These are phyloP conservation scores for Linnemannia elongata DNA, from an alignment of 192 early-diverging fungal species.

Conservation along the genomic window DNA sequence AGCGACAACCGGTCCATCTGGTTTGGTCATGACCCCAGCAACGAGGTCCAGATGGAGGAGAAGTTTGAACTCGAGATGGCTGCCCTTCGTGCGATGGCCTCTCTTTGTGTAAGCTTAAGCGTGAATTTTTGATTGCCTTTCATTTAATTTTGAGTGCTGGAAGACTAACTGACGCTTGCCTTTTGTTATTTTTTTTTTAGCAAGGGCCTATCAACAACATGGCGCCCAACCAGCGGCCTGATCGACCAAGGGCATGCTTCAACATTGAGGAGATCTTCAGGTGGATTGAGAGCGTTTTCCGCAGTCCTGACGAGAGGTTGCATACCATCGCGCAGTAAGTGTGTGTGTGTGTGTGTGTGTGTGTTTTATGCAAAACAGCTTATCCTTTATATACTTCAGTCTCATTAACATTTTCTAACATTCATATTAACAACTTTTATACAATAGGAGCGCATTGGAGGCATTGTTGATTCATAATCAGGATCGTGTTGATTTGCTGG, in stretches of 20 bases:
- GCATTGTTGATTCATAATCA: constrained; percentile 76
- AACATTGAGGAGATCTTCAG: constrained; percentile 66
- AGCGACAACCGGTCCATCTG: constrained; percentile 71
- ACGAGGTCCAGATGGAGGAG: constrained; percentile 84
- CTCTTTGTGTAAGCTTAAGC: constrained; percentile 72
- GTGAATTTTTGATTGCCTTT: neutral
- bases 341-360: too few species aligned
- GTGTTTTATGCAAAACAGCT: neutral
- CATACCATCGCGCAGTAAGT: constrained; percentile 69
- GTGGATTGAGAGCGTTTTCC: constrained; percentile 78
- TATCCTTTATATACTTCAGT: neutral
- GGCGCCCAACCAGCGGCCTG: constrained; percentile 15
- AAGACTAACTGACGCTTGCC: neutral
- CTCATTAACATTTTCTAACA: neutral
- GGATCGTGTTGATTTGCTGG: constrained; percentile 67
- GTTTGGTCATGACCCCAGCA: constrained; percentile 73
- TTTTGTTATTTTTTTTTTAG: constrained; percentile 30
- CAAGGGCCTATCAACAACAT: constrained; percentile 61
- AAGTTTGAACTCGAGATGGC: constrained; percentile 80
- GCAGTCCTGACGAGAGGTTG: constrained; percentile 66
- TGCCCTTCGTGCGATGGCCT: constrained; percentile 91
- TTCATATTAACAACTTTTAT: constrained; percentile 41
- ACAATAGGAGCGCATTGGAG: constrained; percentile 73
- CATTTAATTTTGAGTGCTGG: too few species aligned
- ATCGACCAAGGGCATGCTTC: constrained; percentile 53